Base-by-base conservation (phyloP, 768 basidiomycete genomes). In the Boletus rex-veris region DNA sequence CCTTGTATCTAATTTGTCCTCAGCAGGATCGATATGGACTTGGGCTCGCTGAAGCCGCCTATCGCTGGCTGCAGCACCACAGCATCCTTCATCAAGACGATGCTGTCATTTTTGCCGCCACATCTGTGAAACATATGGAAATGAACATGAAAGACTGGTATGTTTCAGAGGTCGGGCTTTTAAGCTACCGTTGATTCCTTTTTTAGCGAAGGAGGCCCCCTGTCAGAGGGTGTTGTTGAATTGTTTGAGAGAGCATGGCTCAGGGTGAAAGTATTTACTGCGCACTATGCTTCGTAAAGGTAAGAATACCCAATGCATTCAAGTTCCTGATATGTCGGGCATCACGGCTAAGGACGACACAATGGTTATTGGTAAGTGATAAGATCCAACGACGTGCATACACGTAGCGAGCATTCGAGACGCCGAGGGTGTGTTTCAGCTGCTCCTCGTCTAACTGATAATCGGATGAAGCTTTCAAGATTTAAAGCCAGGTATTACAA, bases 41-140 rank as follows among this genome's bases (percentile, higher is more conserved):
- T 11, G 28, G 26, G 28, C 51, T 59, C 30, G 26, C 50, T 42
- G 58, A 62, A 48, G 57, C 36, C 2, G 48, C 59, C 3, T 46
- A 50, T 10, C 51, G 53, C 10, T 58, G 58, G 60, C 31, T 65
- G 19, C 58, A 65, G 38, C 47, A 58, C 31, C 63, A 64, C 50
- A 63, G 66, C 24, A 45, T 16, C 3, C 52, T 59, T n/a, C 43
- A 51, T 50, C 47, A 55, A 40, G 63, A 43, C 5, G 62, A 72
- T 57, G 61, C 54, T 38, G 63, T 76, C 59, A 67, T 77, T 52
- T 65, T 79, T 50, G 74, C 75, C 14, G 74, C 74, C 10, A 59
- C 66, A 45, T 67, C 63, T 5, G 56, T 65, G 46, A 58, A 63
- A 47, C 75, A 78, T 39, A 57, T 78, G 30, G 73, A 74, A 63